Conservation (phyloP, 208 protist species). For the Wallacemonas collosoma region DNA sequence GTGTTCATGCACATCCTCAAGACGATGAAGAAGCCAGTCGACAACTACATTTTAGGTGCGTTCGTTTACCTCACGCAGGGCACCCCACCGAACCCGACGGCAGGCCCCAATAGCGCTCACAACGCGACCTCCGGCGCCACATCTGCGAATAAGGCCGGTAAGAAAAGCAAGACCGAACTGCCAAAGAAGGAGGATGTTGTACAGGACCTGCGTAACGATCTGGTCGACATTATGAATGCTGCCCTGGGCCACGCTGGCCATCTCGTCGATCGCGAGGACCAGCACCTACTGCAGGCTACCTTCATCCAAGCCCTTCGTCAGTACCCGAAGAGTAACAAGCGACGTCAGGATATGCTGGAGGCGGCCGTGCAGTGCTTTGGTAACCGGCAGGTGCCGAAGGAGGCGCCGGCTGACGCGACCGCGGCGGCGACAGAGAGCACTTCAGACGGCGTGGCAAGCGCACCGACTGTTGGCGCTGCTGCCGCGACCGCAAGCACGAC, state of each 20-base stretch:
- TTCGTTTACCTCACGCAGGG: constrained; percentile 76
- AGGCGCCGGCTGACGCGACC: constrained; percentile 19
- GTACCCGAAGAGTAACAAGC: constrained; percentile 81
- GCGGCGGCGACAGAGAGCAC: constrained; percentile 28
- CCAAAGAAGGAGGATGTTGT: constrained; percentile 64
- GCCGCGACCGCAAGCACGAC: constrained; percentile 2
- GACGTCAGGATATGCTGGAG: constrained; percentile 86
- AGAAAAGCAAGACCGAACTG: constrained; percentile 26
- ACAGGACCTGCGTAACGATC: constrained; percentile 71
- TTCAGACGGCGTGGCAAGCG: constrained; percentile 11
- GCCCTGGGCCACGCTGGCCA: constrained; percentile 87
- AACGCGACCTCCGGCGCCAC: background rate
- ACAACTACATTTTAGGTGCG: constrained; percentile 83
- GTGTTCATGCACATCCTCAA: constrained; percentile 90
- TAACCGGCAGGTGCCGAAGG: constrained; percentile 51
- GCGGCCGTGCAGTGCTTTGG: constrained; percentile 76
- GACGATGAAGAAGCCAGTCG: constrained; percentile 91
- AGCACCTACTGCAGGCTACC: constrained; percentile 81
- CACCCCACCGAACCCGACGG: constrained; percentile 32
- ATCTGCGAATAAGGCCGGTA: constrained; percentile 36
- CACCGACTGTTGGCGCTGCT: constrained; percentile 2
- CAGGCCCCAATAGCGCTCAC: constrained; percentile 19
- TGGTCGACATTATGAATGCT: constrained; percentile 89
- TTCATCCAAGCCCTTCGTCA: constrained; percentile 71
- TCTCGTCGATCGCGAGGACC: constrained; percentile 85